Evolutionary conservation across 2,329 filamentous ascomycete species (phyloP).

Genomic region (Pestalotiopsis sp.): DNA sequence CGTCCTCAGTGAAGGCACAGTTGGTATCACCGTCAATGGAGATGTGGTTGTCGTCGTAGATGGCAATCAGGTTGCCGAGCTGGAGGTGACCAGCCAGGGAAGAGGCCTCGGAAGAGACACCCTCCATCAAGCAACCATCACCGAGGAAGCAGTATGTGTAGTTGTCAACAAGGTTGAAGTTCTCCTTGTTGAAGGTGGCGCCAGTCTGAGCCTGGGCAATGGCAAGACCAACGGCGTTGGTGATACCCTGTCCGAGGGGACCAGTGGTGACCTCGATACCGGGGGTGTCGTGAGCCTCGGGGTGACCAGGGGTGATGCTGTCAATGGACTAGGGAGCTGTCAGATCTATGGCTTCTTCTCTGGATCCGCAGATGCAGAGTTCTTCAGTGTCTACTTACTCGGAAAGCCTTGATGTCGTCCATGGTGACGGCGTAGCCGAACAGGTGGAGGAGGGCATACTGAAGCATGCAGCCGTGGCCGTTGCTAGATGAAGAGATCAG

Average conservation of each 20-base stretch:
- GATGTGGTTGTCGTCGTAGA: conserved; percentile 99
- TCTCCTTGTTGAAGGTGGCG: conserved; percentile 95
- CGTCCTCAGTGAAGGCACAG: conserved; percentile 95
- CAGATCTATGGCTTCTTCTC: conserved; percentile 16
- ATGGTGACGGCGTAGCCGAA: conserved; percentile 87
- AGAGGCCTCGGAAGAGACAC: conserved; percentile 89
- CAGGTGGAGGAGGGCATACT: conserved; percentile 96
- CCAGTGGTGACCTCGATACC: conserved; percentile 98
- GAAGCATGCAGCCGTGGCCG: conserved; percentile 98
- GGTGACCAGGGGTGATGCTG: conserved; percentile 91
- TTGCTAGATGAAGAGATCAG: conserved; percentile 61
- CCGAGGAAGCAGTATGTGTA: conserved; percentile 97
- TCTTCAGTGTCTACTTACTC: conserved; percentile 63
- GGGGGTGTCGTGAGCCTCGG: conserved; percentile 94
- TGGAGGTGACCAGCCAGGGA: conserved; percentile 94
- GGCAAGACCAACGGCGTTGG: conserved; percentile 96
- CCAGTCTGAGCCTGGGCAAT: conserved; percentile 93
- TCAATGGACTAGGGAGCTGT: conserved; percentile 46
- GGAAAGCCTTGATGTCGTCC: conserved; percentile 95
- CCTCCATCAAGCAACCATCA: conserved; percentile 98
- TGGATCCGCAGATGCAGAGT: neutral
- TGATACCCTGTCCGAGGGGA: conserved; percentile 95
- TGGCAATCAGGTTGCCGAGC: conserved; percentile 93
- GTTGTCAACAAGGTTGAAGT: conserved; percentile 90
- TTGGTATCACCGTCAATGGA: conserved; percentile 94